phyloP scores from a whole-genome alignment of 129 eudicot genomes.

The Centaurea solstitialis region DNA sequence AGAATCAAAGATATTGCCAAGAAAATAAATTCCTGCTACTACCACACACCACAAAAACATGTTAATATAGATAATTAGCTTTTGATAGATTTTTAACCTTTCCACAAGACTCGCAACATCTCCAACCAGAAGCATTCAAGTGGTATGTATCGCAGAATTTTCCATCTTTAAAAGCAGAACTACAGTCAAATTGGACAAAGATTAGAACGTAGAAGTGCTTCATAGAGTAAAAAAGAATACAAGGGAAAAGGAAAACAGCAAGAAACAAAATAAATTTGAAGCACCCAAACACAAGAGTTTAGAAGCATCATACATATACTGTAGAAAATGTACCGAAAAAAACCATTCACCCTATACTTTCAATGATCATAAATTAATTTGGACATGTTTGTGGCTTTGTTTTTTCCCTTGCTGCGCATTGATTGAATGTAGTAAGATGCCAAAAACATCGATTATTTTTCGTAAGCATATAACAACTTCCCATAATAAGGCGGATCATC shows the following conservation, averaged over 20 bases:
- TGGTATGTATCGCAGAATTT: constrained; percentile 81
- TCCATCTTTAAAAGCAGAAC: constrained; percentile 76
- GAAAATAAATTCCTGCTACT: neutral
- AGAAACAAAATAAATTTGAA: neutral
- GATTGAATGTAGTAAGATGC: neutral
- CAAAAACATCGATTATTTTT: neutral
- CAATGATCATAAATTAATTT: constrained; percentile 12
- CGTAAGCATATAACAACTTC: constrained; percentile 24
- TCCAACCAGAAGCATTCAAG: constrained; percentile 78
- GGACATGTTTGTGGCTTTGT: neutral
- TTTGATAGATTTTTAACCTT: constrained; percentile 49
- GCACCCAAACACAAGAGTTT: constrained; percentile 19
- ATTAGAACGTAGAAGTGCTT: constrained; percentile 8
- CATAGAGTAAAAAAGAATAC: neutral
- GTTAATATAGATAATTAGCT: constrained; percentile 1
- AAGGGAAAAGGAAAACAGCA: neutral
- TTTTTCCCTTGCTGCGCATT: neutral
- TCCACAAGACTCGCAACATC: constrained; percentile 81
- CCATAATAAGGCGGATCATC: neutral
- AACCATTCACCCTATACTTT: neutral
- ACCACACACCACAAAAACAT: neutral
- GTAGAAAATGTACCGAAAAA: neutral
- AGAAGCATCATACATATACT: neutral
- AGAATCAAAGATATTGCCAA: neutral
- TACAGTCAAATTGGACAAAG: constrained; percentile 30